Percentiles rank a stretch among this genome's conserved stretches.
Evolutionary conservation across 257 asterid genomes (phyloP).

Genomic region (Avicennia marina): DNA sequence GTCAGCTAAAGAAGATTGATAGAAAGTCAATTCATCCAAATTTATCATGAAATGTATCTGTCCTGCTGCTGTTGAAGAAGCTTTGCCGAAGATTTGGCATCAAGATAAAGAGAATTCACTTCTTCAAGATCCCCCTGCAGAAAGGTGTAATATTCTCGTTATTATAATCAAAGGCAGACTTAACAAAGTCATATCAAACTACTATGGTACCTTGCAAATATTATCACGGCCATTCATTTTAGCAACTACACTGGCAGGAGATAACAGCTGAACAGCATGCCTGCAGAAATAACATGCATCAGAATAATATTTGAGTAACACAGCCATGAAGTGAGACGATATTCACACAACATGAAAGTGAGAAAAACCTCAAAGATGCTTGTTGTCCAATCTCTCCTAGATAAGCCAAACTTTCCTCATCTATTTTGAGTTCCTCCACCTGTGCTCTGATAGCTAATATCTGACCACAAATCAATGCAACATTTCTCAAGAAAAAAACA

Average conservation of each 20-base stretch:
- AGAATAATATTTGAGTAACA: not conserved
- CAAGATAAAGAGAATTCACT: slow-evolving; percentile 68
- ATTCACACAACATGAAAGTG: not conserved
- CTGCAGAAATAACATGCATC: slow-evolving; percentile 26
- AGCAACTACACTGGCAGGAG: slow-evolving; percentile 86
- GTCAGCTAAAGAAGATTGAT: no score
- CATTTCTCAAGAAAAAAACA: not conserved
- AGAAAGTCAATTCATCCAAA: no score
- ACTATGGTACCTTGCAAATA: slow-evolving; percentile 70
- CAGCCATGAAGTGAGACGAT: not conserved
- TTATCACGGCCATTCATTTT: slow-evolving; percentile 86
- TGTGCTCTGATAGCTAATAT: slow-evolving; percentile 94
- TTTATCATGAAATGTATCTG: slow-evolving; percentile 63
- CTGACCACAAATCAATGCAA: slow-evolving; percentile 26
- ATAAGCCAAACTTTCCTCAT: slow-evolving; percentile 86
- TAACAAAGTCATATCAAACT: not conserved
- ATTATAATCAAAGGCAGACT: not conserved
- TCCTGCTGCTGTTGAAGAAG: slow-evolving; percentile 97
- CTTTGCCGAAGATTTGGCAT: slow-evolving; percentile 81
- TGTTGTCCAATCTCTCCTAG: slow-evolving; percentile 88
- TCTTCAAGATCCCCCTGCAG: slow-evolving; percentile 90
- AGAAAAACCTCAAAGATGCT: slow-evolving; percentile 69
- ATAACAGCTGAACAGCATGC: slow-evolving; percentile 82
- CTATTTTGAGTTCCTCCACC: slow-evolving; percentile 78
- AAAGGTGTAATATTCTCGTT: not conserved